phyloP scores from a whole-genome alignment of 1,284 basidiomycete genomes.

The Coniophora puteana region DNA sequence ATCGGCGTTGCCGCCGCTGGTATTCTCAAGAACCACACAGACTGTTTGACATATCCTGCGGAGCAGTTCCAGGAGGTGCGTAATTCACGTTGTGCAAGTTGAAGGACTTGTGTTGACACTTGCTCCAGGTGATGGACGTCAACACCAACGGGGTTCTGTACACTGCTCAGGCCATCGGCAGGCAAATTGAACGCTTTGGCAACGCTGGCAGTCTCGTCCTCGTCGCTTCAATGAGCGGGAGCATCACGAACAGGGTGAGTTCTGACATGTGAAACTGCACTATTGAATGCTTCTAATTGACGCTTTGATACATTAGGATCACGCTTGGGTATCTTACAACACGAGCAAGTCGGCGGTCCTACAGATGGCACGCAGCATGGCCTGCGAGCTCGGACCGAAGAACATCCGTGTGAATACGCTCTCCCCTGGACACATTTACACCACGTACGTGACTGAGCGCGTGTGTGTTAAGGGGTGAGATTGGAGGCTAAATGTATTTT shows the following conservation, averaged over 20 bases:
- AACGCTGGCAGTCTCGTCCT: conserved; percentile 78
- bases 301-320: conserved; percentile 39
- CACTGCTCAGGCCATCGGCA: conserved; percentile 76
- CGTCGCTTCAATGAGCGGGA: conserved; percentile 86
- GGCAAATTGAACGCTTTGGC: conserved; percentile 69
- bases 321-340: conserved; percentile 80
- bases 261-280: background rate
- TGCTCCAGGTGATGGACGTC: conserved; percentile 59
- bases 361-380: conserved; percentile 82
- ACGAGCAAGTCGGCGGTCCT: conserved; percentile 79
- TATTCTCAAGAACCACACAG: conserved; percentile 57
- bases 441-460: conserved; percentile 42
- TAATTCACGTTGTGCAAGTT: background rate
- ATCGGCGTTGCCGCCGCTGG: conserved; percentile 78
- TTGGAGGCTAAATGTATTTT: background rate
- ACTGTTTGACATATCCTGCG: conserved; percentile 69
- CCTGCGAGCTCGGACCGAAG: conserved; percentile 73
- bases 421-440: conserved; percentile 75
- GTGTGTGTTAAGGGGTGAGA: background rate
- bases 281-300: conserved; percentile 12
- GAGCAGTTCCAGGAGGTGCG: conserved; percentile 65
- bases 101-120: background rate
- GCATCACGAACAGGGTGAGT: conserved; percentile 74
- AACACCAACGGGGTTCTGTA: conserved; percentile 78
- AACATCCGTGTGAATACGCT: conserved; percentile 76